A percentile compares a stretch with the other conserved stretches of the same genome.
phyloP scores from a whole-genome alignment of 2,329 filamentous ascomycete genomes.

The Teratosphaeria epicoccoides region DNA sequence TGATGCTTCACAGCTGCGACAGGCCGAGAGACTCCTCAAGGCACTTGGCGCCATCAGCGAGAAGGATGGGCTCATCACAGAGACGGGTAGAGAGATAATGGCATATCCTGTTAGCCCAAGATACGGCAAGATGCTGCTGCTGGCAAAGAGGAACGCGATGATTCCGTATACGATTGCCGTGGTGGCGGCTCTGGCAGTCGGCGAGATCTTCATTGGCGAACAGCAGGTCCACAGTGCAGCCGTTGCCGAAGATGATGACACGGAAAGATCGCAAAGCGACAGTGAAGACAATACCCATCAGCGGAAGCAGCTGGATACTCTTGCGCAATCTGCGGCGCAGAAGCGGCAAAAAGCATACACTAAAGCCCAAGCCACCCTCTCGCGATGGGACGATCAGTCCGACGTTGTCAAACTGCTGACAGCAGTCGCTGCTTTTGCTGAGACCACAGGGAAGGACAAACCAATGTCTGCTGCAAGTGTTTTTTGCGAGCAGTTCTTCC shows the following conservation, averaged over 20 bases:
- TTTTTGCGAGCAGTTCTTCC: slow-evolving; percentile 76
- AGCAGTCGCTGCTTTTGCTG: slow-evolving; percentile 76
- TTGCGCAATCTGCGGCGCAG: slow-evolving; percentile 49
- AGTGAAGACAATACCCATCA: slow-evolving; percentile 8
- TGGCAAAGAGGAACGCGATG: slow-evolving; percentile 73
- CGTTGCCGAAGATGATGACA: slow-evolving; percentile 10
- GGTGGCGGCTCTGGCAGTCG: slow-evolving; percentile 77
- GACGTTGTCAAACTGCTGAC: slow-evolving; percentile 88
- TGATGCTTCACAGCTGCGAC: slow-evolving; percentile 61
- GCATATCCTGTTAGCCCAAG: slow-evolving; percentile 83
- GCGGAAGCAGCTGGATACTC: slow-evolving; percentile 47
- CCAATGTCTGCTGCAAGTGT: slow-evolving; percentile 41
- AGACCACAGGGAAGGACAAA: slow-evolving; percentile 41
- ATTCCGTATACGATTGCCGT: slow-evolving; percentile 78
- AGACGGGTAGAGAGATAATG: slow-evolving; percentile 69
- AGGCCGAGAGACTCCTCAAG: slow-evolving; percentile 74
- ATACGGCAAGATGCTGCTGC: slow-evolving; percentile 82
- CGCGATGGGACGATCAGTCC: slow-evolving; percentile 67
- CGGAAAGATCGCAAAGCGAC: slow-evolving; percentile 30
- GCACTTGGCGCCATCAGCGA: slow-evolving; percentile 67
- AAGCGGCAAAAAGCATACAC: slow-evolving; percentile 55
- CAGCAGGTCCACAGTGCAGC: slow-evolving; percentile 56
- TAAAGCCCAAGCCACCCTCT: slow-evolving; percentile 66
- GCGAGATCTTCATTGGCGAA: slow-evolving; percentile 77
- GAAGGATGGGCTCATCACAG: slow-evolving; percentile 60